Base-by-base conservation (phyloP, 495 filamentous ascomycete species). In the Daldinia grandis region DNA sequence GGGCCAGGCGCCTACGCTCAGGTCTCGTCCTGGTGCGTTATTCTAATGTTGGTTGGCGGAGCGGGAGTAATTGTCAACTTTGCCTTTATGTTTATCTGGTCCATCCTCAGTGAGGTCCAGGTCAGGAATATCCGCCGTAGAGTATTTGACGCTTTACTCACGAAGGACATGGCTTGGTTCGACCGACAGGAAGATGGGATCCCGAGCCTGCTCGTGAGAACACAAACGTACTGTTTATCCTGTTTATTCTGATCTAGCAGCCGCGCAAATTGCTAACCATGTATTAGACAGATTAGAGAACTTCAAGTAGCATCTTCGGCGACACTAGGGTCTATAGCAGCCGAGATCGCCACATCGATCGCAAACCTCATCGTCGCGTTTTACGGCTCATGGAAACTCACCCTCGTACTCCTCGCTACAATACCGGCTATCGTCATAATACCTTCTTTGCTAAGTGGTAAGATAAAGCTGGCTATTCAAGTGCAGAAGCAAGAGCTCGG, bases 121-220 rank as follows among this genome's bases (percentile, higher is more conserved):
- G 93, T 89, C 4, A 87, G 85, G 40, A 83, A 77, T 21, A 89
- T 87, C 24, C 87, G 93, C 27, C 80, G 84, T 30, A 81, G 74
- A 27, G 74, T 97, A 2, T 97, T 97, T 71, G 71, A 79, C 1
- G 86, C 85, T 2, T 77, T 98, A 17, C 71, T 96, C 21, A 74
- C 82, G 15, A 94, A 91, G 75, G 88, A 94, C 30, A 85, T 96
- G 64, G 84, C 82, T 57, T 99, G 95, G 93, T 98, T 92, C 72
- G 93, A 98, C 75, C 81, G 82, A 42, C 82, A 89, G 44, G 81
- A 84, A 68, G 86, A 91, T 70, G 95, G 94, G 4, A 86, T 93
- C 37, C 87, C 87, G 4, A 89, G 91, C 9, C 81, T 97, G 42
- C 75, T 95, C 15, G 87, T 89, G 14, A 81, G 87, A 44, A 79